These are phyloP conservation scores for Colletotrichum endophyticum DNA, from an alignment of 2,329 filamentous ascomycete species.

Conservation along the genomic window DNA sequence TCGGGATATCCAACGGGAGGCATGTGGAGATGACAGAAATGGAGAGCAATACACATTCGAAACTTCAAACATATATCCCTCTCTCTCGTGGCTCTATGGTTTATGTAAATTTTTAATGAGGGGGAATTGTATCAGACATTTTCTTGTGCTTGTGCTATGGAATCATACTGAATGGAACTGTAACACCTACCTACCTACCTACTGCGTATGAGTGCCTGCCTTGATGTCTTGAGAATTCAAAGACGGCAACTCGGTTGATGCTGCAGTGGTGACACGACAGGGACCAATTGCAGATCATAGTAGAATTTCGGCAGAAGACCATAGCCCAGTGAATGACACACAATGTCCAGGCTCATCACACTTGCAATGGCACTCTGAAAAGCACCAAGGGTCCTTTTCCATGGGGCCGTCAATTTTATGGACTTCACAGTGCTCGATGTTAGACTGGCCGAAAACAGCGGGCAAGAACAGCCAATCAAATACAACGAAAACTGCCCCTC, in stretches of 20 bases:
- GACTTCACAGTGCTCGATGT: background rate
- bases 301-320: background rate
- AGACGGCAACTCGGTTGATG: background rate
- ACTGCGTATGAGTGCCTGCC: background rate
- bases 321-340: background rate
- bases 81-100: background rate
- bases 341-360: background rate
- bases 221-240: background rate
- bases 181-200: background rate
- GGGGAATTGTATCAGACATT: background rate
- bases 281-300: background rate
- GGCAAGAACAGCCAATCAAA: background rate
- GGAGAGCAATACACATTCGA: background rate
- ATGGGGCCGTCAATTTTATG: background rate
- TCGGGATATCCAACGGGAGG: background rate
- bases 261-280: background rate
- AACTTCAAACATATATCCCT: background rate
- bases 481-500: background rate
- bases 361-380: background rate
- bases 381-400: background rate
- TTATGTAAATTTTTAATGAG: background rate
- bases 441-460: background rate
- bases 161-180: background rate
- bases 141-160: background rate
- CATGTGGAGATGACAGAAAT: background rate